A percentile compares a stretch with the other conserved stretches of the same genome.
Conservation (phyloP, 2,329 filamentous ascomycete species). For the Calonectria honghensis region DNA sequence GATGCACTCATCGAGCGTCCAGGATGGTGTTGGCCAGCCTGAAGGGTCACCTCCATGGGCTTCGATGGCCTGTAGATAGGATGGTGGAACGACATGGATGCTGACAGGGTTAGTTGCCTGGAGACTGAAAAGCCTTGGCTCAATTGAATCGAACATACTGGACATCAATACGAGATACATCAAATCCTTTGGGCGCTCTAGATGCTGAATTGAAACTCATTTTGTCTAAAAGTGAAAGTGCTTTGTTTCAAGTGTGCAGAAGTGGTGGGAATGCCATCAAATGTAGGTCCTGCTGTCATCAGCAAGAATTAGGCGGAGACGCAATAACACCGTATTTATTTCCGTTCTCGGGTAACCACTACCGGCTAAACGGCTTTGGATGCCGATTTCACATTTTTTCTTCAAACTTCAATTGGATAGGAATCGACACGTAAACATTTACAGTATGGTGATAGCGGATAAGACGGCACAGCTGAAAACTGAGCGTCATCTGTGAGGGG, state of each 20-base stretch:
- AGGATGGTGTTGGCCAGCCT: neutral
- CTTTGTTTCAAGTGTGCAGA: neutral
- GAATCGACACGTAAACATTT: neutral
- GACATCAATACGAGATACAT: neutral
- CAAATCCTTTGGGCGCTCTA: neutral
- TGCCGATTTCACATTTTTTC: neutral
- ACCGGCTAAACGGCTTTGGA: neutral
- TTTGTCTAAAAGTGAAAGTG: neutral
- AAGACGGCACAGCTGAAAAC: neutral
- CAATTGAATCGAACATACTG: neutral
- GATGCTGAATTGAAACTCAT: neutral
- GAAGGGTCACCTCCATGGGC: neutral
- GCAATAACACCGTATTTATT: neutral
- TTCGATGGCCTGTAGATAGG: neutral
- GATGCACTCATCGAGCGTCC: neutral
- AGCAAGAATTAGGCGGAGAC: neutral
- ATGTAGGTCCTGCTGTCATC: accelerated
- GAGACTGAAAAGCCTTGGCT: neutral
- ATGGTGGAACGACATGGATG: neutral
- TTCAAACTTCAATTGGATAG: neutral
- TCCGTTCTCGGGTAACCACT: neutral
- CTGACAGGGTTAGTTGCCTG: neutral
- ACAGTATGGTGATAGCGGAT: neutral
- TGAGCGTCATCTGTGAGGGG: neutral
- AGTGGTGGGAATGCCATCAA: neutral